Conservation (phyloP, 2,329 filamentous ascomycete genomes). For the Fusarium sp. region DNA sequence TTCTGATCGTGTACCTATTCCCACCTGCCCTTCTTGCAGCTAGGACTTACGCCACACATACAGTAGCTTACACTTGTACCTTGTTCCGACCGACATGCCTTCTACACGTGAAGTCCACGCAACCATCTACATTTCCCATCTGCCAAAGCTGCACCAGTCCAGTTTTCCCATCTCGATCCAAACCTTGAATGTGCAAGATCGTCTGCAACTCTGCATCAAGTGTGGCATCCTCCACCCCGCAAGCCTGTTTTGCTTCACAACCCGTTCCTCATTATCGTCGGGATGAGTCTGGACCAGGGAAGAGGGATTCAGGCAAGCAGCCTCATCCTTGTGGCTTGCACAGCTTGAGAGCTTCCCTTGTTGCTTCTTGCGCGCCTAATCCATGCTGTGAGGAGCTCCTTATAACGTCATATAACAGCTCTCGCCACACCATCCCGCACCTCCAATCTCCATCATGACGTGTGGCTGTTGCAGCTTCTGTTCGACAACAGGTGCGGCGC, state of each 20-base stretch:
- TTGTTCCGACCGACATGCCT: background rate
- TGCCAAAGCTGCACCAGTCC: conserved; percentile 13
- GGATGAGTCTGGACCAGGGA: conserved; percentile 11
- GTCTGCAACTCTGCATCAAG: conserved; percentile 8
- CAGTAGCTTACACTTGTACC: conserved; percentile 1
- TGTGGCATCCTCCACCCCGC: conserved; percentile 35
- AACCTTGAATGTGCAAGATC: conserved; percentile 33
- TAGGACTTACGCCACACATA: background rate
- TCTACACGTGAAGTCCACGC: conserved; percentile 13
- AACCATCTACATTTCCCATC: conserved; percentile 13
- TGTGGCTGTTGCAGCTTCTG: conserved; percentile 39
- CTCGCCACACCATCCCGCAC: conserved; percentile 39
- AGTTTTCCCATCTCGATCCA: conserved; percentile 38
- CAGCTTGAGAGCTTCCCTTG: conserved; percentile 14
- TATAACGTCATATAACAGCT: conserved; percentile 43
- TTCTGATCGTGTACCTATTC: conserved; percentile 2
- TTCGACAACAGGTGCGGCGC: conserved; percentile 31
- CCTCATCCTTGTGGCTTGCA: conserved; percentile 28
- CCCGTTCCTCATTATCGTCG: conserved; percentile 1
- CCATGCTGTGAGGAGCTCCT: conserved; percentile 22
- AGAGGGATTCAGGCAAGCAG: conserved; percentile 3
- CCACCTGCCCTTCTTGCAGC: conserved; percentile 5
- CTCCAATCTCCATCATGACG: conserved; percentile 44
- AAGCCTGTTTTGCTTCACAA: conserved; percentile 37
- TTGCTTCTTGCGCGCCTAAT: conserved; percentile 9